Evolutionary conservation across 2,329 filamentous ascomycete species (phyloP).

Genomic region (Ciborinia camelliae): DNA sequence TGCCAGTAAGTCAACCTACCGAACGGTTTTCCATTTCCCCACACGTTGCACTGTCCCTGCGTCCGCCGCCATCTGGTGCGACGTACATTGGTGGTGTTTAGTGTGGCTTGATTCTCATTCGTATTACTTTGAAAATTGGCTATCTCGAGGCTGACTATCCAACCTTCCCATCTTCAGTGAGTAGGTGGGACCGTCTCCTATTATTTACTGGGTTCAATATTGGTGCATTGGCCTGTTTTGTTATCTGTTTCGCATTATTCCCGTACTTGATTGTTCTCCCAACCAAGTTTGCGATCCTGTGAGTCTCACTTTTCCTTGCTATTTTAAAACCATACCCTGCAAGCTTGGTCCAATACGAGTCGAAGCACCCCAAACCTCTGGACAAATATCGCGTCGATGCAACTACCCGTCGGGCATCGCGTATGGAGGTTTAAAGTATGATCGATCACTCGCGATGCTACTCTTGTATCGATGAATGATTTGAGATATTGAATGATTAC

Average conservation of each 20-base stretch:
- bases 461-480: background rate
- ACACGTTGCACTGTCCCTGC: slow-evolving; percentile 34
- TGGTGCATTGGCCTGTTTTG: slow-evolving; percentile 85
- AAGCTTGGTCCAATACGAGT: slow-evolving; percentile 23
- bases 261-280: slow-evolving; percentile 76
- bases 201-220: slow-evolving; percentile 90
- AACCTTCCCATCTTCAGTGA: slow-evolving; percentile 58
- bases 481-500: slow-evolving; percentile 5
- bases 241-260: slow-evolving; percentile 87
- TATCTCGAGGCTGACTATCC: slow-evolving; percentile 35
- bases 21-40: slow-evolving; percentile 20
- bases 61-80: slow-evolving; percentile 31
- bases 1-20: slow-evolving; percentile 67
- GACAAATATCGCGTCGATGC: slow-evolving; percentile 37
- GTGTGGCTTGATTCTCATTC: slow-evolving; percentile 27
- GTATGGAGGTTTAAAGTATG: slow-evolving; percentile 19
- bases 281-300: slow-evolving; percentile 95
- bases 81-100: slow-evolving; percentile 26
- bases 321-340: slow-evolving; percentile 19
- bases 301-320: slow-evolving; percentile 50
- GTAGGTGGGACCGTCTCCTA: slow-evolving; percentile 92
- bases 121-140: slow-evolving; percentile 26
- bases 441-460: background rate
- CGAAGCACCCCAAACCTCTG: slow-evolving; percentile 26
- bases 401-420: slow-evolving; percentile 39